Percentiles rank a stretch among this genome's conserved stretches.
Evolutionary conservation across 805 yeast genomes (phyloP).

Genomic region (Grigorovia yakushimaensis): DNA sequence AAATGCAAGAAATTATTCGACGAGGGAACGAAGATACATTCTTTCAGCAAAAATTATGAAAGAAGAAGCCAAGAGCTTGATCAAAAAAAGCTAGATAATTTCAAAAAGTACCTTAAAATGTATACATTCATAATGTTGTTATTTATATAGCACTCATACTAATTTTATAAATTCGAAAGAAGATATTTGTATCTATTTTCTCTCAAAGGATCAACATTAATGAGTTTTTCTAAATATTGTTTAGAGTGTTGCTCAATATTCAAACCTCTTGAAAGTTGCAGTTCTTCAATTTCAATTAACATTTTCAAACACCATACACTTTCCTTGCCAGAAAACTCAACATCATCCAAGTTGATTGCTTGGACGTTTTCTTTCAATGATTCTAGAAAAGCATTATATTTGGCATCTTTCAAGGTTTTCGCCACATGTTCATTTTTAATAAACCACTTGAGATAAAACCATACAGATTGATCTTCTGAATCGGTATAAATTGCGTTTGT

Average conservation of each 20-base stretch:
- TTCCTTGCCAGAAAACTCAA: slow-evolving; percentile 52
- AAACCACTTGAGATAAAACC: slow-evolving; percentile 86
- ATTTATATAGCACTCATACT: too few relatives aligned
- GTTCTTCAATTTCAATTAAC: slow-evolving; percentile 37
- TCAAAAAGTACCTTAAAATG: too few relatives aligned
- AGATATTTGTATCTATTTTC: slow-evolving; percentile 46
- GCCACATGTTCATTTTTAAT: slow-evolving; percentile 30
- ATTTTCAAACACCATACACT: slow-evolving; percentile 72
- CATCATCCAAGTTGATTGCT: slow-evolving; percentile 65
- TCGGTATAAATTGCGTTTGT: slow-evolving; percentile 86
- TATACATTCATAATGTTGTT: not conserved
- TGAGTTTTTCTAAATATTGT: slow-evolving; percentile 33
- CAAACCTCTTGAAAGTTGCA: slow-evolving; percentile 21
- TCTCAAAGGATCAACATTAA: slow-evolving; percentile 55
- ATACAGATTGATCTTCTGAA: slow-evolving; percentile 87
- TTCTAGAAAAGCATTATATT: slow-evolving; percentile 33
- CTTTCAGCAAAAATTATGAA: slow-evolving; percentile 16
- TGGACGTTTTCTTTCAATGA: slow-evolving; percentile 40
- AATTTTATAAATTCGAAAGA: slow-evolving; percentile 6
- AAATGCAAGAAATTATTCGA: slow-evolving; percentile 25
- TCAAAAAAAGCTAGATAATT: too few relatives aligned
- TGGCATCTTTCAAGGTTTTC: slow-evolving; percentile 16
- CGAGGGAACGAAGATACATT: slow-evolving; percentile 47
- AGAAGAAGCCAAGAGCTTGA: slow-evolving; percentile 9
- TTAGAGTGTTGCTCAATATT: slow-evolving; percentile 26